These are phyloP conservation scores for Mycogone perniciosa DNA, from an alignment of 2,329 filamentous ascomycete species.

Conservation along the genomic window DNA sequence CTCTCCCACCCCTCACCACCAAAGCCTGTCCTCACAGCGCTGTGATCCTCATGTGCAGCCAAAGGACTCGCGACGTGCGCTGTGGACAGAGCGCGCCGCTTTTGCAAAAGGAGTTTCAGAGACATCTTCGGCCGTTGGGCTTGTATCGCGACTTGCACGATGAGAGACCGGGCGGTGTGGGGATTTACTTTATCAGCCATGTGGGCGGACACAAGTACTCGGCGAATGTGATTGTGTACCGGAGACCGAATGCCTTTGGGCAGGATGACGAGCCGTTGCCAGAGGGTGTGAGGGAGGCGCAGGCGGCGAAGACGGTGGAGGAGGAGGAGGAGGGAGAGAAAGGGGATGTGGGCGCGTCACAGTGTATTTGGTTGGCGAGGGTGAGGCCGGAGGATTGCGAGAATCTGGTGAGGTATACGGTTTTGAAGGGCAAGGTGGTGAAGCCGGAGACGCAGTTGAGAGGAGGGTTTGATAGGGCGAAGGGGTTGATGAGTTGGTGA, in stretches of 20 bases:
- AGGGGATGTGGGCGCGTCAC: constrained; percentile 55
- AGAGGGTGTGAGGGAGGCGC: constrained; percentile 19
- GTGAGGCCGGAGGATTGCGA: constrained; percentile 86
- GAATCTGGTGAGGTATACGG: constrained; percentile 81
- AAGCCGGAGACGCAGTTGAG: constrained; percentile 81
- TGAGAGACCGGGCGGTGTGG: constrained; percentile 82
- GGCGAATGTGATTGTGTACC: constrained; percentile 90
- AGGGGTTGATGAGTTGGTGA: constrained; percentile 81
- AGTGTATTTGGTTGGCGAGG: constrained; percentile 89
- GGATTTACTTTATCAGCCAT: constrained; percentile 93
- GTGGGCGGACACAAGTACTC: constrained; percentile 96
- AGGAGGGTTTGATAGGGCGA: constrained; percentile 82
- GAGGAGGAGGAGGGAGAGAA: constrained; percentile 12
- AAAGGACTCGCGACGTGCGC: constrained; percentile 87
- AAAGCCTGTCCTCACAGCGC: constrained; percentile 70
- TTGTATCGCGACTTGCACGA: constrained; percentile 84
- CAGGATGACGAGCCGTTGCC: constrained; percentile 36
- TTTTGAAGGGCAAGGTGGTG: constrained; percentile 88
- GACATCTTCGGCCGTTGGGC: constrained; percentile 77
- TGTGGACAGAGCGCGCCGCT: constrained; percentile 92
- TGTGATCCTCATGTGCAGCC: constrained; percentile 88
- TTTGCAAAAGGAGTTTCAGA: constrained; percentile 79
- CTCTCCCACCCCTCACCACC: constrained; percentile 27
- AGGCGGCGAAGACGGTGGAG: constrained; percentile 21
- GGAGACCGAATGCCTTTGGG: constrained; percentile 54